A percentile compares a stretch with the other conserved stretches of the same genome.
phyloP scores from a whole-genome alignment of 2,329 filamentous ascomycete genomes.

The Arthrocladium fulminans region DNA sequence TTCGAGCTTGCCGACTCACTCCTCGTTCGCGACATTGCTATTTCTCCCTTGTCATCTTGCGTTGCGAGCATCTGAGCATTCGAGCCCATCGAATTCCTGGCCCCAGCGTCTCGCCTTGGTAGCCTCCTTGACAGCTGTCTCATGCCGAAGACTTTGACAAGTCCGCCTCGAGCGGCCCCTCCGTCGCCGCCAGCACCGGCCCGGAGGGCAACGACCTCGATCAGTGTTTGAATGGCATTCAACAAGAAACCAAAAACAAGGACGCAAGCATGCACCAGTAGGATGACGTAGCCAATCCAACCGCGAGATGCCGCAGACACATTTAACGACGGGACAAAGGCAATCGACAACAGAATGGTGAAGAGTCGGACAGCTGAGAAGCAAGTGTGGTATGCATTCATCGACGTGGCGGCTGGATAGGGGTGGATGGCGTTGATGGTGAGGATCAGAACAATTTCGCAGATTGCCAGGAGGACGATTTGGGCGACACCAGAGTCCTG shows the following conservation, averaged over 20 bases:
- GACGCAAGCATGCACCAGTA: slow-evolving; percentile 75
- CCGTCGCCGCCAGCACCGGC: slow-evolving; percentile 60
- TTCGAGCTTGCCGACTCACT: slow-evolving; percentile 56
- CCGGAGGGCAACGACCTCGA: slow-evolving; percentile 77
- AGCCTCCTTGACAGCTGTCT: slow-evolving; percentile 72
- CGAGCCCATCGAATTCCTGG: slow-evolving; percentile 71
- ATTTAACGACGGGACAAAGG: slow-evolving; percentile 75
- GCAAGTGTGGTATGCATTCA: slow-evolving; percentile 90
- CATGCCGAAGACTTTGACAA: slow-evolving; percentile 86
- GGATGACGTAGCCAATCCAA: slow-evolving; percentile 90
- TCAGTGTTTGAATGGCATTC: slow-evolving; percentile 79
- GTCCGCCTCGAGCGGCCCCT: slow-evolving; percentile 66
- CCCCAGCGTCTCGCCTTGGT: slow-evolving; percentile 47
- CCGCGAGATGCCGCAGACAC: slow-evolving; percentile 72
- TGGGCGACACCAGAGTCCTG: slow-evolving; percentile 91
- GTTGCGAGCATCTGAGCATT: slow-evolving; percentile 66
- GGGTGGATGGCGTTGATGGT: slow-evolving; percentile 84
- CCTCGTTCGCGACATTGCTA: slow-evolving; percentile 46
- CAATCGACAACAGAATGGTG: slow-evolving; percentile 64
- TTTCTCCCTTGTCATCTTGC: slow-evolving; percentile 49
- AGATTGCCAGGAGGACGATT: slow-evolving; percentile 82
- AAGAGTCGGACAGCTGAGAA: slow-evolving; percentile 71
- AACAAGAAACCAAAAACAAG: slow-evolving; percentile 88
- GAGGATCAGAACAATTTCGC: slow-evolving; percentile 82
- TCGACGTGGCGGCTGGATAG: slow-evolving; percentile 83